Percentiles rank a stretch among this genome's conserved stretches.
Evolutionary conservation across 2,329 filamentous ascomycete genomes (phyloP).

Genomic region (Lachnellula hyalina): DNA sequence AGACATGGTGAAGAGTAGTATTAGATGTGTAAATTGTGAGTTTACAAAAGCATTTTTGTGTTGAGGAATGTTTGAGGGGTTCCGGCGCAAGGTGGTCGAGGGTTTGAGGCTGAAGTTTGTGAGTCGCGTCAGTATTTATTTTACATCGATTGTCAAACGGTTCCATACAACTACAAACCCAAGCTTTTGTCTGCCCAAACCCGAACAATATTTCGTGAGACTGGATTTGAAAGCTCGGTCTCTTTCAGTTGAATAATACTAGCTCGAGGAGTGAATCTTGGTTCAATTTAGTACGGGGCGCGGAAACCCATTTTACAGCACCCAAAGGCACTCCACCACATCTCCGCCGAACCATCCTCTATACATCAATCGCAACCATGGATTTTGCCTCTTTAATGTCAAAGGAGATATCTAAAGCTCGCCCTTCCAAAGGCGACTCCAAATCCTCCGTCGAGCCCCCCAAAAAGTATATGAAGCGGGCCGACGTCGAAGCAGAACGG

Average conservation of each 20-base stretch:
- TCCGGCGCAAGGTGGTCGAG: constrained; percentile 13
- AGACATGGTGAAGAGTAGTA: constrained; percentile 28
- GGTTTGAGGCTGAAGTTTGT: background rate
- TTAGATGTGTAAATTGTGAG: constrained; percentile 8
- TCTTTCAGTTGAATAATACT: too few species aligned
- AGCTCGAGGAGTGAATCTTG: too few species aligned
- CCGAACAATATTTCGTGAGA: too few species aligned
- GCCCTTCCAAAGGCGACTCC: constrained; percentile 38
- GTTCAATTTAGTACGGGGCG: too few species aligned
- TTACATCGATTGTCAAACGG: too few species aligned
- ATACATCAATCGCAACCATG: constrained; percentile 50
- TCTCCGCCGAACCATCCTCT: background rate
- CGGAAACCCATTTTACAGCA: too few species aligned
- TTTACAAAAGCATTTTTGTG: constrained; percentile 8
- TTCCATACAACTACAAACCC: too few species aligned
- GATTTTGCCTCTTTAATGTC: constrained; percentile 94
- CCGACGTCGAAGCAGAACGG: constrained; percentile 79
- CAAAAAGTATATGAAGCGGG: constrained; percentile 79
- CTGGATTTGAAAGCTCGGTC: too few species aligned
- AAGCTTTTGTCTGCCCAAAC: too few species aligned
- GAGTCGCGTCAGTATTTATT: background rate
- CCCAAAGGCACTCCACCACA: background rate
- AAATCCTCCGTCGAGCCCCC: constrained; percentile 25
- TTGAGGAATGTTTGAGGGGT: constrained; percentile 4
- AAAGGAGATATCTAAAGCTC: constrained; percentile 82